Percentiles rank a stretch among this genome's conserved stretches.
Conservation (phyloP, 805 yeast genomes). For the Saccharomycopsis sp. region DNA sequence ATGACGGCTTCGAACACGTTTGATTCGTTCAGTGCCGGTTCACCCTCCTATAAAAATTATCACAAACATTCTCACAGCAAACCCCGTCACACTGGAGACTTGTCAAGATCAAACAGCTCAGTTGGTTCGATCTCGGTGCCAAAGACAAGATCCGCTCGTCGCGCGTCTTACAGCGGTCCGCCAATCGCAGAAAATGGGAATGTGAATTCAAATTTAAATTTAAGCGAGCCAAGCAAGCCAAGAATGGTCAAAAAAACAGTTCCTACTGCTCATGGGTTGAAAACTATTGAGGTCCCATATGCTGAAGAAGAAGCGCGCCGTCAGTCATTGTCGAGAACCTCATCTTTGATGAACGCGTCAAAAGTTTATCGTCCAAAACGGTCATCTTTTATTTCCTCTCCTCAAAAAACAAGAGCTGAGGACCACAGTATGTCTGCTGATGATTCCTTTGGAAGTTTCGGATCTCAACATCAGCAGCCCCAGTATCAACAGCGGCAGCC, state of each 20-base stretch:
- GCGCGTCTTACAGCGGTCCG: background rate
- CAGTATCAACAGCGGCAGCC: too few species aligned
- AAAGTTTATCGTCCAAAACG: conserved; percentile 2
- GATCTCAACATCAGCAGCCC: too few species aligned
- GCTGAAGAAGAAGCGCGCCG: conserved; percentile 1
- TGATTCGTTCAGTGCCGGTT: too few species aligned
- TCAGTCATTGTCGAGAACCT: conserved; percentile 10
- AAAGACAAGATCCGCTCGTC: background rate
- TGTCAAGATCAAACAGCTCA: background rate
- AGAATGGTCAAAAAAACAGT: conserved; percentile 15
- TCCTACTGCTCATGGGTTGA: conserved; percentile 19
- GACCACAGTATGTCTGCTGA: too few species aligned
- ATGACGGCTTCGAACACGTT: background rate
- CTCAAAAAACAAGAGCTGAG: too few species aligned
- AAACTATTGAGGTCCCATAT: conserved; percentile 19
- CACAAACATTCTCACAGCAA: background rate
- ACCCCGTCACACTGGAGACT: too few species aligned
- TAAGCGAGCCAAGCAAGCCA: conserved; percentile 1
- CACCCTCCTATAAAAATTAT: background rate
- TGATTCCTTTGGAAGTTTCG: too few species aligned
- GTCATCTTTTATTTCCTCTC: too few species aligned
- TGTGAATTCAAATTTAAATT: too few species aligned
- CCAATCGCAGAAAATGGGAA: background rate
- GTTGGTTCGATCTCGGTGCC: background rate
- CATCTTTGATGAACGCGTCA: conserved; percentile 6